A percentile compares a stretch with the other conserved stretches of the same genome.
These are phyloP conservation scores for Umbilicus rupestris DNA, from an alignment of 164 flowering plant genomes.

Conservation along the genomic window DNA sequence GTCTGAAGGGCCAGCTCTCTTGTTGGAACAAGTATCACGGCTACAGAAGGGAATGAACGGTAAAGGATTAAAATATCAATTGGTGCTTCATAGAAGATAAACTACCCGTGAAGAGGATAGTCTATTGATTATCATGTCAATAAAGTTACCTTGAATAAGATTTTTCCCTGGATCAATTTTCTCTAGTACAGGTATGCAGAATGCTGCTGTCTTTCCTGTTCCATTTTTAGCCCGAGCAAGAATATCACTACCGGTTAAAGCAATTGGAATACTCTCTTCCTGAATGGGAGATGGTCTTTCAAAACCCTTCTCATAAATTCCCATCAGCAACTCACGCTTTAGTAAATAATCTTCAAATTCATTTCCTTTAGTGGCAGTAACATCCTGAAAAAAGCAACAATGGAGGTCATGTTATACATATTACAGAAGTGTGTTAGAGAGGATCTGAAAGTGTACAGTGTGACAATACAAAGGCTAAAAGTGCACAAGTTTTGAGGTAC, in stretches of 20 bases:
- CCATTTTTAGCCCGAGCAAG: conserved; percentile 99
- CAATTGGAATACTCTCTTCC: conserved; percentile 99
- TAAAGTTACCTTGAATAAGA: conserved; percentile 77
- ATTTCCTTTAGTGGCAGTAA: conserved; percentile 98
- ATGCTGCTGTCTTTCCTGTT: conserved; percentile 98
- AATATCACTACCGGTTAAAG: conserved; percentile 95
- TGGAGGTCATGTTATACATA: conserved; percentile 8
- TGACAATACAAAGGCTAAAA: neutral
- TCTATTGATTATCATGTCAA: neutral
- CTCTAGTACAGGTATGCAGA: conserved; percentile 96
- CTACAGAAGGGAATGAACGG: conserved; percentile 28
- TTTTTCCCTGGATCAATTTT: conserved; percentile 91
- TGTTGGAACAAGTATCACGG: conserved; percentile 86
- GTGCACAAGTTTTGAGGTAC: too few relatives aligned
- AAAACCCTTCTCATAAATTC: conserved; percentile 97
- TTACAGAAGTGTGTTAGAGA: neutral
- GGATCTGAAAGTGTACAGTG: too few relatives aligned
- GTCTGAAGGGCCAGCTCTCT: conserved; percentile 97
- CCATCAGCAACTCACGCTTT: conserved; percentile 94
- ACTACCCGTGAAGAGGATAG: neutral
- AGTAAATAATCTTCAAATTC: conserved; percentile 97
- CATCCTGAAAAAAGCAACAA: conserved; percentile 54
- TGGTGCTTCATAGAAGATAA: neutral
- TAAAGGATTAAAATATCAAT: neutral
- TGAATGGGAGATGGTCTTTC: conserved; percentile 98